Evolutionary conservation across 2,329 filamentous ascomycete species (phyloP), one percentile per base, ranked within the genome.

Genomic region (Fusarium clavum): DNA sequence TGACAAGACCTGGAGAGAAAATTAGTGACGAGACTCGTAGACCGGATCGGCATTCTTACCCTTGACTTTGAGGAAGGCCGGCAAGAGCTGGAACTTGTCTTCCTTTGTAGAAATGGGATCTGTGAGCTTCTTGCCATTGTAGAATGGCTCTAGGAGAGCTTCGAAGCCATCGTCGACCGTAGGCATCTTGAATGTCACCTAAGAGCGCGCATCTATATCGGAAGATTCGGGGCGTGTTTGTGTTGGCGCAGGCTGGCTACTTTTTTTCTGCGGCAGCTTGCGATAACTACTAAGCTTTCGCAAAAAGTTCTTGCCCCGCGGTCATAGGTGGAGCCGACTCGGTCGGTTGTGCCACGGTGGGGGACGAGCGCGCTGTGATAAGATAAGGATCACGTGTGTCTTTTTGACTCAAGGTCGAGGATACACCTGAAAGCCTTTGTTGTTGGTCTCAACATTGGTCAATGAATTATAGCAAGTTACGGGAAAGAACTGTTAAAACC

Each of bases 1-100:
- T 98, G 56, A 98, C 94, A 61, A 98, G 85, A 61, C 94, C 83
- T 85, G 29, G 11, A 45, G 51, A 32, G 8, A 8, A 32, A 32
- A 61, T 80, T 76, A 80, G 77, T 47, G 58, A 57, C 27, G 24
- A 44, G 45, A 14, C 55, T 55, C 43, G 40, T 53, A 20, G 12
- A 27, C 38, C 41, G 49, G 30, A 41, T 57, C 27, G 18, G 12
- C 38, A 61, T 64, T 75, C 82, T 73, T 73, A 87, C 88, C 94
- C 82, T 99, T 99, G 76, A 98, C 94, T 81, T 98, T 98, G 63
- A 99, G 84, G 80, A 99, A 99, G n/a, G 96, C 96, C 1, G 96
- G 97, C 29, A 99, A 83, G 44, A 99, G 86, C 79, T 98, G 97
- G 89, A 95, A 98, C 85, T 99, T 99, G 83, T 99, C 96, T 76